A percentile compares a stretch with the other conserved stretches of the same genome.
Conservation (phyloP, 495 filamentous ascomycete genomes). For the Aspergillus bridgeri region DNA sequence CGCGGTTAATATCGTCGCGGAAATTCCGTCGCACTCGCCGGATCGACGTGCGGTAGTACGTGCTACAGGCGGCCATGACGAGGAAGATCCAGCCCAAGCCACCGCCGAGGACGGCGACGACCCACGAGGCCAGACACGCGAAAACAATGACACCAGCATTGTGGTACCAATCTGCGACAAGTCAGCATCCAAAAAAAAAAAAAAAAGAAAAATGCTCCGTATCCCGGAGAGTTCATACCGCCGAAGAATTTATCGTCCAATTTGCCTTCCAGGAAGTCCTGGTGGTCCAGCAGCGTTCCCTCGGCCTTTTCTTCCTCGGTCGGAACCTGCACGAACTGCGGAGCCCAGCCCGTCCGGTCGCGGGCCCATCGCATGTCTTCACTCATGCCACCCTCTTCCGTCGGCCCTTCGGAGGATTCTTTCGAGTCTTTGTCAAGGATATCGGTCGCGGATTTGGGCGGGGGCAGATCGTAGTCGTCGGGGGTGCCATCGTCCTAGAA, state of each 20-base stretch:
- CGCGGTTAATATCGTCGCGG: constrained; percentile 88
- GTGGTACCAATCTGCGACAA: constrained; percentile 83
- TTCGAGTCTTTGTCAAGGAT: constrained; percentile 38
- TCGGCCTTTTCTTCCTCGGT: constrained; percentile 50
- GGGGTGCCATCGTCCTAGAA: constrained; percentile 61
- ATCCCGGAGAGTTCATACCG: constrained; percentile 51
- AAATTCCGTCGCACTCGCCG: constrained; percentile 94
- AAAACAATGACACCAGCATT: constrained; percentile 91
- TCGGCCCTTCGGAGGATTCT: constrained; percentile 41
- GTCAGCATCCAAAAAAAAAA: not conserved
- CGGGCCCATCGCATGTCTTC: constrained; percentile 66
- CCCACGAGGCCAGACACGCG: constrained; percentile 86
- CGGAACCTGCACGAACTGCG: constrained; percentile 66
- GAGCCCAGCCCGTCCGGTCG: constrained; percentile 80
- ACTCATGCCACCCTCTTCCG: constrained; percentile 43
- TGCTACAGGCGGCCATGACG: constrained; percentile 85
- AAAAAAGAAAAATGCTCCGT: too few relatives aligned
- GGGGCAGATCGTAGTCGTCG: constrained; percentile 73
- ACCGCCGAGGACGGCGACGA: constrained; percentile 82
- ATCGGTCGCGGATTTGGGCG: constrained; percentile 67
- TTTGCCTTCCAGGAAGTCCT: constrained; percentile 79
- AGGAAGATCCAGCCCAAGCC: constrained; percentile 91
- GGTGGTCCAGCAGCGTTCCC: constrained; percentile 76
- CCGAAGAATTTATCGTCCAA: constrained; percentile 90
- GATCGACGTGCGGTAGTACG: constrained; percentile 95